Base-by-base conservation (phyloP, 192 early-diverging fungal species). In the Coemansia javaensis region DNA sequence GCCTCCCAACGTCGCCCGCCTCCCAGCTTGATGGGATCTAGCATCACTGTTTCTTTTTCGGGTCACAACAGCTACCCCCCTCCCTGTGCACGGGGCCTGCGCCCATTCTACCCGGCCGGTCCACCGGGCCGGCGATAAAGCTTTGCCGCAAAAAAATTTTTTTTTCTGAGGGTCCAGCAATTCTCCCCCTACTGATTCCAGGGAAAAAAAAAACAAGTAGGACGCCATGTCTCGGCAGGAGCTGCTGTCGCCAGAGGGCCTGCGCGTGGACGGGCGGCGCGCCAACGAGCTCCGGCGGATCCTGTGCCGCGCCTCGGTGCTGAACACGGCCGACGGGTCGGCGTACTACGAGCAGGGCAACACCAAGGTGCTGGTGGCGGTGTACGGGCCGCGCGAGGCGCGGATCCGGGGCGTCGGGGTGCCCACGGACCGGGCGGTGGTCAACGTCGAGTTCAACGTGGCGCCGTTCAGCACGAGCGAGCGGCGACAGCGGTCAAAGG, bases 271-370 rank as follows among this genome's bases (percentile, higher is more conserved):
- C 40, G 94, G 96, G 32, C 82, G 96, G 47, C 80, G 96, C 34
- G 79, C 89, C 5, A 83, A 81, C 54, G 94, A 99, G 71, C 74
- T 97, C 16, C 77, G 93, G 39, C 87, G 88, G 43, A 85, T 96
- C 45, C 76, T 79, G 22, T 86, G 85, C 56, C 82, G 85, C 16
- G 87, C 85, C 3, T 82, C 82, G 0, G 86, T 91, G 9, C 71
- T 95, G 25, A 76, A 79, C 15, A 82, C 88, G 22, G 89, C 94
- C 0, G 94, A 98, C 47, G 96, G 96, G 34, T 94, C 91, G 0
- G 85, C 94, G 2, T 98, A 92, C 63, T 79, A 92, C 41, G 91
- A 94, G 73, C 89, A 91, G 52, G 96, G 96, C 47, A 95, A 99
- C 71, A 97, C 96, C 34, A 93, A 94, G 58, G 83, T 84, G 39